phyloP scores from a whole-genome alignment of 2,329 filamentous ascomycete genomes.

The Sporothrix luriei region DNA sequence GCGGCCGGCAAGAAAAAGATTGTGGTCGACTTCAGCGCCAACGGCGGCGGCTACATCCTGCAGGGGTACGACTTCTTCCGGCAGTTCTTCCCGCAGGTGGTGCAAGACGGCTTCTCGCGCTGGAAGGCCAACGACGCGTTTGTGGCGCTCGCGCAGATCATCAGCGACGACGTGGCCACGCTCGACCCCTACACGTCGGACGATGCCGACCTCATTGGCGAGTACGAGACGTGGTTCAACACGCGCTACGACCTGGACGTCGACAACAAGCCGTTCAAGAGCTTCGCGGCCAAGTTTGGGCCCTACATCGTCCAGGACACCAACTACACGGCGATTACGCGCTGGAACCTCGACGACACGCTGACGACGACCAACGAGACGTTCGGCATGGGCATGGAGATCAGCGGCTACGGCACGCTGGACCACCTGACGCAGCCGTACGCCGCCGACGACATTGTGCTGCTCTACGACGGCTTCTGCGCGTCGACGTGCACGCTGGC shows the following conservation, averaged over 20 bases:
- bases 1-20: constrained; percentile 60
- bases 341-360: constrained; percentile 54
- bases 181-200: constrained; percentile 51
- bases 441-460: constrained; percentile 58
- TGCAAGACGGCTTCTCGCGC: constrained; percentile 46
- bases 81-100: constrained; percentile 52
- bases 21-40: constrained; percentile 61
- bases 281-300: constrained; percentile 51
- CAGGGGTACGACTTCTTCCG: constrained; percentile 66
- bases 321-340: constrained; percentile 56
- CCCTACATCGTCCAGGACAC: constrained; percentile 51
- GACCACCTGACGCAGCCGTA: constrained; percentile 57
- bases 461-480: constrained; percentile 51
- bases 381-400: constrained; percentile 46
- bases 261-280: constrained; percentile 54
- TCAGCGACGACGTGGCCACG: constrained; percentile 50
- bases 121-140: constrained; percentile 46
- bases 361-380: constrained; percentile 48
- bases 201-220: constrained; percentile 36
- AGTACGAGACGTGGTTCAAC: constrained; percentile 46
- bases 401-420: constrained; percentile 55
- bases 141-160: constrained; percentile 49
- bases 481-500: constrained; percentile 42
- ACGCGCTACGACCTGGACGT: constrained; percentile 55
- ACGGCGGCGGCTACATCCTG: constrained; percentile 61